A percentile compares a stretch with the other conserved stretches of the same genome.
These are phyloP conservation scores for Silene noctiflora DNA, from an alignment of 179 eudicot species.

Conservation along the genomic window DNA sequence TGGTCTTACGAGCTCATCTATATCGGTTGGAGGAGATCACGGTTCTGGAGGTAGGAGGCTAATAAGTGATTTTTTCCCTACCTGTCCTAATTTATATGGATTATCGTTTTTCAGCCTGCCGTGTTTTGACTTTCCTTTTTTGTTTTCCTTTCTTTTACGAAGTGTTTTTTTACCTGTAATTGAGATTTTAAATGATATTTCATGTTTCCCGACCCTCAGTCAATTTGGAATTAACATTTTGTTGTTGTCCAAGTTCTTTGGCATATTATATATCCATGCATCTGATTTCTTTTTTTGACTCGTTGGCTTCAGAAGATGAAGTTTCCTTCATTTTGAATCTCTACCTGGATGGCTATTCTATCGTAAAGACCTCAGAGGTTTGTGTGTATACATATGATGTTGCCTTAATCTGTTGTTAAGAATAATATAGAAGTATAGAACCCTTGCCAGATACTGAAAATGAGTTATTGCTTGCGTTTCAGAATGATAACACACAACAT, in stretches of 20 bases:
- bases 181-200: neutral
- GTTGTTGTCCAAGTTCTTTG: neutral
- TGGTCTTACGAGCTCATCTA: slow-evolving; percentile 40
- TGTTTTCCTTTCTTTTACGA: neutral
- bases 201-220: too few species aligned
- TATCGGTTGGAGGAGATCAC: slow-evolving; percentile 22
- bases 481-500: slow-evolving; percentile 46
- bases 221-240: neutral
- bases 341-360: slow-evolving; percentile 76
- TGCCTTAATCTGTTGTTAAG: neutral
- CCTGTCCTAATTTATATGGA: neutral
- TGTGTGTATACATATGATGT: slow-evolving; percentile 19
- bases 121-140: neutral
- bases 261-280: neutral
- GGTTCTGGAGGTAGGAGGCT: slow-evolving; percentile 16
- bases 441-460: slow-evolving; percentile 6
- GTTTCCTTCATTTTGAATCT: slow-evolving; percentile 76
- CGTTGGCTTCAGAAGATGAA: slow-evolving; percentile 52
- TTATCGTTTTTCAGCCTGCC: slow-evolving; percentile 4
- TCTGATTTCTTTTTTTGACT: slow-evolving; percentile 11
- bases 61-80: neutral
- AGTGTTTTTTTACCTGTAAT: neutral
- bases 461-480: slow-evolving; percentile 18
- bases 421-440: neutral
- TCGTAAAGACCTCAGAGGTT: slow-evolving; percentile 78